These are phyloP conservation scores for Auxenochlorella pyrenoidosa DNA, from an alignment of 139 green algal genomes.

Conservation along the genomic window DNA sequence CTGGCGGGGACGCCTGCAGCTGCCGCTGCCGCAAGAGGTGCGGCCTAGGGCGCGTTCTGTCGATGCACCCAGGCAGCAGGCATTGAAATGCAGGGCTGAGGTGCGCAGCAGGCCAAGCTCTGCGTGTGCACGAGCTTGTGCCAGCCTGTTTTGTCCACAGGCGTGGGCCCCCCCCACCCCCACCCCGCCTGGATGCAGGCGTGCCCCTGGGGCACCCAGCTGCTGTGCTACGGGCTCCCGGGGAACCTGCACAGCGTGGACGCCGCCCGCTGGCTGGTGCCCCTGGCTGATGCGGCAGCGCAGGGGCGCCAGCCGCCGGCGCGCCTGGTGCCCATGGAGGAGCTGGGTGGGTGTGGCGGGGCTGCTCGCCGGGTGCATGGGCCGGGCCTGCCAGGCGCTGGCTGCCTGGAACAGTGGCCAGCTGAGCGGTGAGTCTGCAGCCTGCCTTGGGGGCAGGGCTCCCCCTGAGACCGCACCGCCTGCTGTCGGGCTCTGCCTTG, in stretches of 20 bases:
- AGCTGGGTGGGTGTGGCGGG: background rate
- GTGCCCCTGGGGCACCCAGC: background rate
- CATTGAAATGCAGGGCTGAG: no score
- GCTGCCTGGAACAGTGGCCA: background rate
- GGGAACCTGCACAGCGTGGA: background rate
- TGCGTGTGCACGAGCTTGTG: no score
- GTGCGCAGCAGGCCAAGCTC: no score
- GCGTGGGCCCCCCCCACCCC: background rate
- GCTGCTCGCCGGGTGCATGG: no score
- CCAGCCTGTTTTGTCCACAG: no score
- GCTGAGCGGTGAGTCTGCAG: no score
- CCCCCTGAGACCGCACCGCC: no score
- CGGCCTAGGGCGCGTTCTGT: background rate
- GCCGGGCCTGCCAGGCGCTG: background rate
- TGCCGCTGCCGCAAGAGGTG: background rate
- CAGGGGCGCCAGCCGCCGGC: background rate
- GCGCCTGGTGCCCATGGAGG: background rate
- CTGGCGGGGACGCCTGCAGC: background rate
- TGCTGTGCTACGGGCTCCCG: slow-evolving; percentile 2
- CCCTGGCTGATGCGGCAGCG: background rate
- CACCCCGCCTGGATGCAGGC: background rate
- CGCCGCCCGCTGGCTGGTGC: background rate
- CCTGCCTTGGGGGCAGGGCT: no score
- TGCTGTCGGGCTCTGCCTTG: no score
- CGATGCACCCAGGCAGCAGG: background rate